Conservation (phyloP, 768 basidiomycete species). For the Xerocomellus intermedius region DNA sequence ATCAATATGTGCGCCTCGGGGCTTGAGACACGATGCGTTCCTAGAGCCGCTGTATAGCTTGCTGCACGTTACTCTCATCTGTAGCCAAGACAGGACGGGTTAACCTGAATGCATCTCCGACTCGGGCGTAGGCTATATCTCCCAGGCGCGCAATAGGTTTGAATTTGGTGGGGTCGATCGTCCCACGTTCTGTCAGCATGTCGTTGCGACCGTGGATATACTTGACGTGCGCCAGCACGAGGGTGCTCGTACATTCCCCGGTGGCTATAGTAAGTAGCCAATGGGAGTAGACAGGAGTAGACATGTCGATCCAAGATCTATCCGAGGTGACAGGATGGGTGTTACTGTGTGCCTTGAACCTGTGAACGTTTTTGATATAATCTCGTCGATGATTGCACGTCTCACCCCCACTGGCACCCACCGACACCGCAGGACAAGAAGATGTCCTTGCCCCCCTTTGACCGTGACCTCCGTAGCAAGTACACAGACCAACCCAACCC, state of each 20-base stretch:
- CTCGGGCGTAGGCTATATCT: conserved; percentile 36
- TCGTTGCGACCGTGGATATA: conserved; percentile 44
- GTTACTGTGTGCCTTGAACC: no score
- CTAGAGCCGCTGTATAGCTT: conserved; percentile 5
- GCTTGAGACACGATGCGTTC: no score
- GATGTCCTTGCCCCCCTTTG: conserved; percentile 25
- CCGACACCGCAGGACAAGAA: not conserved
- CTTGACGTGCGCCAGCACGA: conserved; percentile 42
- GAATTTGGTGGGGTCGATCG: conserved; percentile 36
- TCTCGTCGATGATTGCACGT: not conserved
- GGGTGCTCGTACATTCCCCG: no score
- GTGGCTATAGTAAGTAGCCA: no score
- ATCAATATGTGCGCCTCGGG: no score
- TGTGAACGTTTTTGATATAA: no score
- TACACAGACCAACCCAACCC: conserved; percentile 33
- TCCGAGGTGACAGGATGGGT: no score
- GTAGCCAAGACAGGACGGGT: conserved; percentile 22
- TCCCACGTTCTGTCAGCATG: conserved; percentile 36
- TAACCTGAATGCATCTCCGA: conserved; percentile 31
- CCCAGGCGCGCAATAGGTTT: conserved; percentile 39
- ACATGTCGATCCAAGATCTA: no score
- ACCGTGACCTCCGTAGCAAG: conserved; percentile 9
- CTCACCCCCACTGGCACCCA: not conserved
- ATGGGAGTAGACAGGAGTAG: no score
- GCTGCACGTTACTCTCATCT: conserved; percentile 12